These are phyloP conservation scores for Trichoderma orchidacearum DNA, from an alignment of 495 filamentous ascomycete species.

Conservation along the genomic window DNA sequence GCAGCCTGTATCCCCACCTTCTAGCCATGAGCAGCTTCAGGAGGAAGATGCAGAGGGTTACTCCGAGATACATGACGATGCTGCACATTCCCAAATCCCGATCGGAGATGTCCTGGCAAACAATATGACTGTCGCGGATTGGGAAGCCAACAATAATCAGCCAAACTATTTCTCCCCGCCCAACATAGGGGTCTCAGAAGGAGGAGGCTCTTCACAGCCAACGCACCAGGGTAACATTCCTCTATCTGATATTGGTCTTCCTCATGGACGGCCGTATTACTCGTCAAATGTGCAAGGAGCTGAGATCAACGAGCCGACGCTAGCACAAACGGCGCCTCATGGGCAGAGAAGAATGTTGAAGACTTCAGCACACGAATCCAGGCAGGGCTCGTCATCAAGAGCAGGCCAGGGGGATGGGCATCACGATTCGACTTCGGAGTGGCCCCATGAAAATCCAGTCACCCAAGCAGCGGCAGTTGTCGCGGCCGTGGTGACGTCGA, in stretches of 20 bases:
- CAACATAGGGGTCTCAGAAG: background rate
- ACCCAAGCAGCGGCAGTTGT: background rate
- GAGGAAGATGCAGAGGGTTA: background rate
- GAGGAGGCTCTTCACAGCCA: background rate
- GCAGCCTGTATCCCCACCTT: too few species aligned
- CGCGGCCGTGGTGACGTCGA: background rate
- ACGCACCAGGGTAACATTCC: background rate
- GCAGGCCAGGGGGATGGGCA: background rate
- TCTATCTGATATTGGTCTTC: background rate
- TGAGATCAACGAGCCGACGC: background rate
- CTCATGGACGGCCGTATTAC: background rate
- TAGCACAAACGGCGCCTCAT: background rate
- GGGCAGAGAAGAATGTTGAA: background rate
- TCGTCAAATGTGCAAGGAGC: background rate
- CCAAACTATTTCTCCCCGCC: background rate
- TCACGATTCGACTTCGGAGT: background rate
- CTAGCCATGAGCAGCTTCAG: background rate
- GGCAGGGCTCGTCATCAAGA: background rate
- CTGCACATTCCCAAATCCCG: background rate
- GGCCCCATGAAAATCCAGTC: background rate
- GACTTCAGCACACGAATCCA: background rate
- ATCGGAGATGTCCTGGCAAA: background rate
- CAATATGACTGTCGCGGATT: background rate
- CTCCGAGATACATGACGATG: background rate
- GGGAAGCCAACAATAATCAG: background rate